Base-by-base conservation (phyloP, 768 basidiomycete genomes). In the Mycena vitilis region DNA sequence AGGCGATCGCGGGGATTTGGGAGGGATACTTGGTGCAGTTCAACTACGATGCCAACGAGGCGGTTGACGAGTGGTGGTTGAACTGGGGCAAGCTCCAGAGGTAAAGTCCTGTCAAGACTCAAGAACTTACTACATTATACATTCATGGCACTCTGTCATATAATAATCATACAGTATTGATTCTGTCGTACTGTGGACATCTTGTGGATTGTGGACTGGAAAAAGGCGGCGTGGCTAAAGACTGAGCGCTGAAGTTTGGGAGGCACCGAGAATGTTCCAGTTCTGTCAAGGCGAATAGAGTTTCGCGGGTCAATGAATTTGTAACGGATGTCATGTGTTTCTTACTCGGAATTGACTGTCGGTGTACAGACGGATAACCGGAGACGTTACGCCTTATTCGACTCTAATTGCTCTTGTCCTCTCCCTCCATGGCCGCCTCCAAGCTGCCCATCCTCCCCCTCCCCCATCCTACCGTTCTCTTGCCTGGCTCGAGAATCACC, bases 401-500 rank as follows among this genome's bases (percentile, higher is more conserved):
- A n/a, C 4, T 23, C 13, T 11, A 36, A 34, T 18, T 34, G n/a
- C 52, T n/a, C 20, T 53, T 22, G 7, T 16, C 34, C 44, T 47
- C 25, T 51, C 52, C 68, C 60, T 58, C 60, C 48, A 84, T 84
- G 83, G 79, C 82, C 9, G 78, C 77, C 75, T 81, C 86, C 5
- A 87, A 85, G 66, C 84, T 96, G 8, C 89, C 91, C 5, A 81
- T 95, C 36, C 83, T 96, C 54, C 84, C 87, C 7, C 87, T 96
- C 36, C 85, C 88, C 0, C 83, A 91, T 69, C 95, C 95, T 0
- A 80, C 88, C 52, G 80, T 96, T 65, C 87, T 96, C 44, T 86
- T 95, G 15, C 95, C 95, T 0, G 88, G 88, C 10, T 88, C 91
- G 0, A 82, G 89, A 16, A 81, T 93, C 51, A 89, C 92, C 0